Conservation (phyloP, 1,284 basidiomycete genomes). For the Moniliella sp. region DNA sequence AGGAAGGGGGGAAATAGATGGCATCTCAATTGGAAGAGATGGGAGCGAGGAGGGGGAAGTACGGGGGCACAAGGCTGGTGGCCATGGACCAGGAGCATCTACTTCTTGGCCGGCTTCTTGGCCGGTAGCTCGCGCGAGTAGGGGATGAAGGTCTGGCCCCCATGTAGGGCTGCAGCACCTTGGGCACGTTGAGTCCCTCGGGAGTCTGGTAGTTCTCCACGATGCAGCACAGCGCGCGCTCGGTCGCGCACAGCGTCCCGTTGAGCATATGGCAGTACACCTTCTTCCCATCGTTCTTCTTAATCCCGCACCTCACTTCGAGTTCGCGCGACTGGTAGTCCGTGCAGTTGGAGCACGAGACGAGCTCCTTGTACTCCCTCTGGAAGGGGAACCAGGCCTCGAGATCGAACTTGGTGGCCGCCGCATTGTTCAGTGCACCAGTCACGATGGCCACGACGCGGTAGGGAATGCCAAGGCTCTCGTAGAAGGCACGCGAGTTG, state of each 20-base stretch:
- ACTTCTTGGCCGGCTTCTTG: too few species aligned
- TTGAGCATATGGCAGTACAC: constrained; percentile 31
- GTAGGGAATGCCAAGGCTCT: constrained; percentile 74
- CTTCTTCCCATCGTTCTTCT: constrained; percentile 31
- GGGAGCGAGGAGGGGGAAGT: too few species aligned
- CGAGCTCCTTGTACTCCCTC: constrained; percentile 68
- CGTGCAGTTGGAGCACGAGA: constrained; percentile 37
- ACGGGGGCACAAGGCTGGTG: too few species aligned
- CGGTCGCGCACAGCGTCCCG: constrained; percentile 87
- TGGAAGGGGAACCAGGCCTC: constrained; percentile 99
- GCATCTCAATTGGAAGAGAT: too few species aligned
- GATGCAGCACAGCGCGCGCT: constrained; percentile 80
- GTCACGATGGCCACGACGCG: constrained; percentile 82
- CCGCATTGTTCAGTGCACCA: constrained; percentile 84
- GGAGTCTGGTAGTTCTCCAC: constrained; percentile 97
- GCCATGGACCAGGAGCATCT: too few species aligned
- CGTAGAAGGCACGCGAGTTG: constrained; percentile 80
- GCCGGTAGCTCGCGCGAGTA: constrained; percentile 57
- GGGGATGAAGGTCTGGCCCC: constrained; percentile 79
- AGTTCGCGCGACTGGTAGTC: constrained; percentile 35
- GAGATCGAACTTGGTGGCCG: constrained; percentile 85
- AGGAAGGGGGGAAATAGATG: too few species aligned
- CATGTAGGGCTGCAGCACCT: constrained; percentile 78
- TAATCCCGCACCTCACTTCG: constrained; percentile 28
- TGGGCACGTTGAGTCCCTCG: constrained; percentile 74